Conservation (phyloP, 148 eudicot genomes). For the Limonium bicolor region DNA sequence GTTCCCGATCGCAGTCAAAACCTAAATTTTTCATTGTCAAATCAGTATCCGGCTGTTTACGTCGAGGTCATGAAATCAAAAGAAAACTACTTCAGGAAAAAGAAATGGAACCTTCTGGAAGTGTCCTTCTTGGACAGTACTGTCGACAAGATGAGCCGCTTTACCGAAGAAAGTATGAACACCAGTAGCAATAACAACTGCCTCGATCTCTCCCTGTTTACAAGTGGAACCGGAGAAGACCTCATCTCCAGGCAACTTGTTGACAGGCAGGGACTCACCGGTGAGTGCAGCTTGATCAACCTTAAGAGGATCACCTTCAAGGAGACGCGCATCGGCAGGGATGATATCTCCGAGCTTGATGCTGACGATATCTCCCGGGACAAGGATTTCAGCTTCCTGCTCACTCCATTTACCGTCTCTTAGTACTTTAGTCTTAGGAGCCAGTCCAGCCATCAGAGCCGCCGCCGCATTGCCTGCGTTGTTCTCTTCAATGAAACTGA, state of each 20-base stretch:
- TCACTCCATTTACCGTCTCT: constrained; percentile 58
- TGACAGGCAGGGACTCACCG: constrained; percentile 79
- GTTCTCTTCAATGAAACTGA: constrained; percentile 70
- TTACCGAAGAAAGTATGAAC: constrained; percentile 81
- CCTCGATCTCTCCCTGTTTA: constrained; percentile 80
- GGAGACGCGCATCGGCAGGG: constrained; percentile 73
- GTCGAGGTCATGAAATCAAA: constrained; percentile 1
- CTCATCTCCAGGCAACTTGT: constrained; percentile 45
- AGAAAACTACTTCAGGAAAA: neutral
- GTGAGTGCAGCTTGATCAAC: constrained; percentile 85
- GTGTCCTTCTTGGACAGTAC: constrained; percentile 66
- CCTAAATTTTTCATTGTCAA: constrained; percentile 15
- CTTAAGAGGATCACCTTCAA: constrained; percentile 68
- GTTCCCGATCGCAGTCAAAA: constrained; percentile 73
- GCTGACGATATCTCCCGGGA: constrained; percentile 67
- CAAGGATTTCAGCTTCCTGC: constrained; percentile 53
- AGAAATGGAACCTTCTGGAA: constrained; percentile 37
- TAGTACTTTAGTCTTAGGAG: constrained; percentile 69
- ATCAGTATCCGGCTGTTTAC: neutral
- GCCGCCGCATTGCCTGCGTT: constrained; percentile 84
- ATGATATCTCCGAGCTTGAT: constrained; percentile 68
- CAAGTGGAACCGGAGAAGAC: constrained; percentile 79
- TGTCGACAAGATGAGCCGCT: constrained; percentile 85
- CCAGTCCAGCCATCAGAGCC: constrained; percentile 81
- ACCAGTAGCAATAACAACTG: constrained; percentile 77